A percentile compares a stretch with the other conserved stretches of the same genome.
These are phyloP conservation scores for Monosporozyma aquatica DNA, from an alignment of 805 yeast species.

Conservation along the genomic window DNA sequence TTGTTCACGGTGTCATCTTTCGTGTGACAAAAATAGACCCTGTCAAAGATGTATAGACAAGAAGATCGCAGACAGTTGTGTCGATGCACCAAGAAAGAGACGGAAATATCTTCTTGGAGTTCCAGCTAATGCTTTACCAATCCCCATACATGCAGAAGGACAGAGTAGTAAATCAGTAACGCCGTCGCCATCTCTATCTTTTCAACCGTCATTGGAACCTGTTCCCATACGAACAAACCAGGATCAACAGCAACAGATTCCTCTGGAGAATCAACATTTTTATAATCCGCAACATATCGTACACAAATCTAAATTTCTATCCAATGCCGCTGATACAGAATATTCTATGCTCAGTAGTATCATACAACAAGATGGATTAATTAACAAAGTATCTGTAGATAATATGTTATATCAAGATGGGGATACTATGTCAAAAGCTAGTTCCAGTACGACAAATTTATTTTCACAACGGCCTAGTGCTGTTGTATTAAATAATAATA, in stretches of 20 bases:
- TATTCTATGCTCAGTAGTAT: conserved; percentile 61
- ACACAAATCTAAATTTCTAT: conserved; percentile 41
- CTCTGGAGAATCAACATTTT: conserved; percentile 17
- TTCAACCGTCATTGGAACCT: too few species aligned
- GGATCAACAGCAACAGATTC: background rate
- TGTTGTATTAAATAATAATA: background rate
- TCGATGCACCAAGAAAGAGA: conserved; percentile 81
- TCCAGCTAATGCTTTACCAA: conserved; percentile 29
- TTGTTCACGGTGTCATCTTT: conserved; percentile 85
- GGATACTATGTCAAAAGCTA: background rate
- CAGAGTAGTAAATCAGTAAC: too few species aligned
- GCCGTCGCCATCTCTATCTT: background rate
- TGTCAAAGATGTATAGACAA: conserved; percentile 69
- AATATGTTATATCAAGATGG: conserved; percentile 2
- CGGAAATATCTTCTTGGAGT: conserved; percentile 72
- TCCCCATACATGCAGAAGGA: conserved; percentile 8
- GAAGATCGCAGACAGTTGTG: conserved; percentile 61
- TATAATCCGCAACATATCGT: conserved; percentile 17
- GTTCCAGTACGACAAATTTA: background rate
- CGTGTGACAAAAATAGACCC: conserved; percentile 79
- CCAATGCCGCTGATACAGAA: conserved; percentile 66
- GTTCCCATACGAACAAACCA: background rate
- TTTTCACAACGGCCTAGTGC: background rate
- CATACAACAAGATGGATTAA: conserved; percentile 34
- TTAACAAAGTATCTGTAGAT: conserved; percentile 22